Evolutionary conservation across 768 basidiomycete genomes (phyloP), one percentile per base, ranked within the genome.

Genomic region (Amylocystis lapponica): DNA sequence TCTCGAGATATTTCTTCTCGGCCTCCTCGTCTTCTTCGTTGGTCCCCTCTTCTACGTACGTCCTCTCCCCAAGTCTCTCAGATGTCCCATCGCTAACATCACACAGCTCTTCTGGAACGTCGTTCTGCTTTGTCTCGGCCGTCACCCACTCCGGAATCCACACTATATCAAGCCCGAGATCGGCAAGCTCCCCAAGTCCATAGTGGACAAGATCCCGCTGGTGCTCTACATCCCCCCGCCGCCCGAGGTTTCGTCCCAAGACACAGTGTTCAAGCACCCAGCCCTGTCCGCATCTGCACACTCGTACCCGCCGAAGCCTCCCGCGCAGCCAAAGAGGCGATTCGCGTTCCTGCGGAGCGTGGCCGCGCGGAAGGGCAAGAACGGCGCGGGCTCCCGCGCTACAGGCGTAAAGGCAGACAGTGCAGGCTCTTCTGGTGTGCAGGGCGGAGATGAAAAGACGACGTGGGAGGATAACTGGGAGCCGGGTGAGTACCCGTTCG

Each of bases 201-300:
- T 82, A 7, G 86, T 92, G 19, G 84, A 90, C 42, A 74, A 73
- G 37, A 90, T 92, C 29, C 89, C 89, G 1, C 72, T 91, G 17
- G 88, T 90, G 21, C 75, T 88, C 50, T 92, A 90, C 63, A 90
- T 92, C 29, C 87, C 87, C 4, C 75, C 86, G 0, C 85, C 87
- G 3, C 84, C 84, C 0, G 75, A 77, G 36, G 51, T 69, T n/a
- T 74, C 77, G 2, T 63, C 71, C 19, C n/a, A n/a, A n/a, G n/a
- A n/a, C n/a, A n/a, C n/a, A n/a, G n/a, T n/a, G n/a, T n/a, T n/a
- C n/a, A n/a, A n/a, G n/a, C n/a, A n/a, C n/a, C n/a, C n/a, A n/a
- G n/a, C n/a, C n/a, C n/a, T n/a, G n/a, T n/a, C n/a, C n/a, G n/a
- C n/a, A n/a, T 58, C 69, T n/a, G 56, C 71, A 12, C 74, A 86